Evolutionary conservation across 2,329 filamentous ascomycete species (phyloP).

Genomic region (Scedosporium dehoogii): DNA sequence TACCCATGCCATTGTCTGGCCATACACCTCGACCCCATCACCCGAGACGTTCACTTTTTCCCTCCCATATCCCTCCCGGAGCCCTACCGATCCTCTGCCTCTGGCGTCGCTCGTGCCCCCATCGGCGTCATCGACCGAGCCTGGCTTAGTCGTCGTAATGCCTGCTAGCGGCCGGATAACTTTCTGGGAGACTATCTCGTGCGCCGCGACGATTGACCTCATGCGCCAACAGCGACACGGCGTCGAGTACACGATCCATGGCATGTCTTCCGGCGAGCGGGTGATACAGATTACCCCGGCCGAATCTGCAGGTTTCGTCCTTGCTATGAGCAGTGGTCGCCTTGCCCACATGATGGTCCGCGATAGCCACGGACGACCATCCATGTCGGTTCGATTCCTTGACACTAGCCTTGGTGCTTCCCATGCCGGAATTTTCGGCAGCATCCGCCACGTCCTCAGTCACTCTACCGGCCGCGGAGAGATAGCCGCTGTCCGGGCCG

Average conservation of each 20-base stretch:
- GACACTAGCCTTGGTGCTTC: constrained; percentile 48
- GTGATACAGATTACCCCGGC: constrained; percentile 71
- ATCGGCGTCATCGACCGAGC: constrained; percentile 66
- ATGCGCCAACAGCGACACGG: constrained; percentile 74
- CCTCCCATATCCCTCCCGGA: constrained; percentile 62
- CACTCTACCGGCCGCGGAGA: constrained; percentile 63
- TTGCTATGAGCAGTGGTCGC: constrained; percentile 76
- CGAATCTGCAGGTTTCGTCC: constrained; percentile 75
- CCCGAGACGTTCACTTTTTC: constrained; percentile 73
- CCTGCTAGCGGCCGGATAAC: constrained; percentile 75
- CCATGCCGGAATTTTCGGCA: constrained; percentile 65
- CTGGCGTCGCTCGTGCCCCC: constrained; percentile 75
- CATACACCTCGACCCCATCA: constrained; percentile 63
- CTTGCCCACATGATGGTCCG: constrained; percentile 78
- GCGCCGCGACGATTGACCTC: constrained; percentile 72
- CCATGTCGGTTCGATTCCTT: constrained; percentile 69
- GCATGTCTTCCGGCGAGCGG: constrained; percentile 68
- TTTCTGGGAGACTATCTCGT: constrained; percentile 94
- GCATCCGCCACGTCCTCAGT: constrained; percentile 66
- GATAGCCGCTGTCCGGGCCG: constrained; percentile 69
- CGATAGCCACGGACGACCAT: constrained; percentile 77
- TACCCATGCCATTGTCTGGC: constrained; percentile 81
- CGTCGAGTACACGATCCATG: constrained; percentile 63
- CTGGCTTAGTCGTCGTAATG: constrained; percentile 79
- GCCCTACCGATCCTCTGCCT: constrained; percentile 61